Conservation (phyloP, 2,329 filamentous ascomycete species). For the Stachybotrys elegans region DNA sequence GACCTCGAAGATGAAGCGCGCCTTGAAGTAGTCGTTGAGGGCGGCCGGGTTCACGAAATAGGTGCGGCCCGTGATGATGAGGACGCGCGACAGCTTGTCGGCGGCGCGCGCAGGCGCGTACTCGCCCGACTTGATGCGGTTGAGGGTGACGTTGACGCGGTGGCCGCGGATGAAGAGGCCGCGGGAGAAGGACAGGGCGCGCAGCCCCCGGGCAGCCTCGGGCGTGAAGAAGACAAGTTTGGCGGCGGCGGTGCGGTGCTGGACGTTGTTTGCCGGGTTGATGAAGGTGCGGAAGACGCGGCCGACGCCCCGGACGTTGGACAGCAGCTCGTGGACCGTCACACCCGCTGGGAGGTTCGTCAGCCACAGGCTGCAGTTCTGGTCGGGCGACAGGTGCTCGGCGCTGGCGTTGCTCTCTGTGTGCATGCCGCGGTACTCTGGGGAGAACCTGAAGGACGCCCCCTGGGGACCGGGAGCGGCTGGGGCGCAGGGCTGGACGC, state of each 20-base stretch:
- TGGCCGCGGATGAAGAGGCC: conserved; percentile 32
- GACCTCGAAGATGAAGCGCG: conserved; percentile 40
- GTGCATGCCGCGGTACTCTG: conserved; percentile 31
- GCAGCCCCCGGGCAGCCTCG: conserved; percentile 27
- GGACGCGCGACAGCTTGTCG: conserved; percentile 37
- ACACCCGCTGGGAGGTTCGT: conserved; percentile 42
- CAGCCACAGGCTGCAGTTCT: conserved; percentile 49
- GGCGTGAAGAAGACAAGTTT: conserved; percentile 46
- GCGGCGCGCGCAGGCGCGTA: conserved; percentile 13
- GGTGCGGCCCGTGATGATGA: conserved; percentile 42
- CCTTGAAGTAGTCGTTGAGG: conserved; percentile 35
- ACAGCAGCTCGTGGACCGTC: conserved; percentile 38
- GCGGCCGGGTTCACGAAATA: conserved; percentile 35
- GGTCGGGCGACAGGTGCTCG: conserved; percentile 19
- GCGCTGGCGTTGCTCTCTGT: conserved; percentile 29
- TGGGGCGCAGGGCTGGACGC: background rate
- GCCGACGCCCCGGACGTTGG: conserved; percentile 37
- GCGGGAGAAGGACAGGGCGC: conserved; percentile 14
- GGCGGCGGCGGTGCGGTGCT: conserved; percentile 35
- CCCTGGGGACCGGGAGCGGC: background rate
- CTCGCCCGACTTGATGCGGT: conserved; percentile 40
- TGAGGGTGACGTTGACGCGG: conserved; percentile 35
- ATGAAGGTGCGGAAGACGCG: conserved; percentile 48
- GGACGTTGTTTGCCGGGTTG: conserved; percentile 37
- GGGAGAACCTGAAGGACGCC: conserved; percentile 21